Conservation (phyloP, 192 early-diverging fungal species). For the Dissophora ornata region DNA sequence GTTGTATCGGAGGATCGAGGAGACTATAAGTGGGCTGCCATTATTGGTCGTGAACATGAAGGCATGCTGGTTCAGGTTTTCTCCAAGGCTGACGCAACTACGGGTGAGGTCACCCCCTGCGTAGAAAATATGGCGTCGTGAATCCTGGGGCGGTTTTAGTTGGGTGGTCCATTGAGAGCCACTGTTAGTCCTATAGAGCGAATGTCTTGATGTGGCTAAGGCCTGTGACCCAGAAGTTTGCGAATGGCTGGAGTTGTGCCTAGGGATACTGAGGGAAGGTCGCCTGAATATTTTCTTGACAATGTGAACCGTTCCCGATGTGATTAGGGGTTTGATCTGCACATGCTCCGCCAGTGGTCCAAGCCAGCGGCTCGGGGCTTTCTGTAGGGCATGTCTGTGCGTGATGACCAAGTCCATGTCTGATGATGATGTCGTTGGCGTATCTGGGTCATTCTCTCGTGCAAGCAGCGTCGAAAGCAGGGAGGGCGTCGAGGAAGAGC, state of each 20-base stretch:
- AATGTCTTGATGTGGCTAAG: neutral
- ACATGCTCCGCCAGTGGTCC: constrained; percentile 42
- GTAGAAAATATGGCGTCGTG: constrained; percentile 39
- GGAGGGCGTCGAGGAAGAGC: constrained; percentile 37
- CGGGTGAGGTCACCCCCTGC: constrained; percentile 20
- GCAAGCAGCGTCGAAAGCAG: constrained; percentile 29
- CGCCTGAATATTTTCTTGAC: constrained; percentile 42
- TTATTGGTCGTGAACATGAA: constrained; percentile 47
- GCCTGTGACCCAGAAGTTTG: constrained; percentile 3
- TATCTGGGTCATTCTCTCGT: constrained; percentile 19
- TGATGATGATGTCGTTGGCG: neutral
- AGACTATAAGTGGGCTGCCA: constrained; percentile 38
- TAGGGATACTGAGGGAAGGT: constrained; percentile 32
- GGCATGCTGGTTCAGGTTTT: constrained; percentile 47
- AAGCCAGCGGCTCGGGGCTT: constrained; percentile 29
- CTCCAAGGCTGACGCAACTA: constrained; percentile 36
- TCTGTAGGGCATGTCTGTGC: constrained; percentile 14
- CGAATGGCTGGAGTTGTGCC: constrained; percentile 19
- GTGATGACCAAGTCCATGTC: constrained; percentile 1
- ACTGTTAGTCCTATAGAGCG: neutral
- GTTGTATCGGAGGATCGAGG: constrained; percentile 37
- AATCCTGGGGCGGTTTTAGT: constrained; percentile 10
- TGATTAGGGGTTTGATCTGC: constrained; percentile 33
- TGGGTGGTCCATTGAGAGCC: neutral
- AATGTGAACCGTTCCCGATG: constrained; percentile 40